phyloP scores from a whole-genome alignment of 208 protist genomes.

The Leishmania braziliensis region DNA sequence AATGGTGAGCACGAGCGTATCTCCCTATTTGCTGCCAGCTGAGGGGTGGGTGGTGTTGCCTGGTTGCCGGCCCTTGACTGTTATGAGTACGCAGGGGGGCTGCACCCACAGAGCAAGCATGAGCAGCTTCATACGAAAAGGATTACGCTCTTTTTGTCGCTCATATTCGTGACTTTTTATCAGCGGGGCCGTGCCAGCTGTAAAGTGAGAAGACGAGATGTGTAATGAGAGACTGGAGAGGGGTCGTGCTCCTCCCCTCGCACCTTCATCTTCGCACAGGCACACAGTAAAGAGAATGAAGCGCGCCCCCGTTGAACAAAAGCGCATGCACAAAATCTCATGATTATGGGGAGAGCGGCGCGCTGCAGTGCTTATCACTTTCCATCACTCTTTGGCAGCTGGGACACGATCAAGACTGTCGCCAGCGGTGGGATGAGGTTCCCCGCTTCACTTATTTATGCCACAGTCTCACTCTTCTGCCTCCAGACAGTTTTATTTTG shows the following conservation, averaged over 20 bases:
- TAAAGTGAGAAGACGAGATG: background rate
- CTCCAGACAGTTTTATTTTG: slow-evolving; percentile 4
- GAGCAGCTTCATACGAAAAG: background rate
- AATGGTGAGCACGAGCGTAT: background rate
- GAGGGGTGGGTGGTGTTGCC: background rate
- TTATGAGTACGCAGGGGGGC: too few relatives aligned
- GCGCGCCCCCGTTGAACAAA: background rate
- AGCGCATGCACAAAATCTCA: background rate
- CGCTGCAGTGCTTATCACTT: background rate
- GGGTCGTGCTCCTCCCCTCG: background rate
- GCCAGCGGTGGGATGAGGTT: background rate
- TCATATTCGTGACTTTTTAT: background rate
- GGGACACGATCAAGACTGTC: background rate
- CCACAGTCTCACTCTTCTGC: background rate
- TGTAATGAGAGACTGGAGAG: background rate
- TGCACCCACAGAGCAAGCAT: background rate
- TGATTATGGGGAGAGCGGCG: background rate
- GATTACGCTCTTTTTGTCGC: background rate
- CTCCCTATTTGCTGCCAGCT: background rate
- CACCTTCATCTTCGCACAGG: background rate
- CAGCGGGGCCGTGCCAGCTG: background rate
- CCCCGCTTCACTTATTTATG: background rate
- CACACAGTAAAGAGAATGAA: background rate
- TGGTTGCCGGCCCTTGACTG: background rate
- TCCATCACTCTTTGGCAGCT: background rate